Evolutionary conservation across 495 filamentous ascomycete genomes (phyloP).

Genomic region (Elasticomyces elasticus): DNA sequence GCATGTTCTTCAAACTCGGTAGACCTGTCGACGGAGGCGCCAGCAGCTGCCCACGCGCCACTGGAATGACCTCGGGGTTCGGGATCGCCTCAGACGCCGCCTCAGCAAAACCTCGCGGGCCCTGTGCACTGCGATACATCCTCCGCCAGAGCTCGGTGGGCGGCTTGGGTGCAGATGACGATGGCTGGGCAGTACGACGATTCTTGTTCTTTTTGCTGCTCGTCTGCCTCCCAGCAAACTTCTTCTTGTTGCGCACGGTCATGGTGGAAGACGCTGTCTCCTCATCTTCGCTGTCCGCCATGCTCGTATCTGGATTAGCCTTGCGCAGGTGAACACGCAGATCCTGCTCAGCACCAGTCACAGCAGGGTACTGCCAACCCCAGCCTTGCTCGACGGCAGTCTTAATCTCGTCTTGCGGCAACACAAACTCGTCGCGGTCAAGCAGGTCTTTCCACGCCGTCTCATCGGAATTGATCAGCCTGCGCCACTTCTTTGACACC

Average conservation of each 20-base stretch:
- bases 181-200: slow-evolving; percentile 36
- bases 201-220: slow-evolving; percentile 34
- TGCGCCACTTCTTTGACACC: slow-evolving; percentile 89
- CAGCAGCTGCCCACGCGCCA: not conserved
- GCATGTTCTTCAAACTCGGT: slow-evolving; percentile 65
- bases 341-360: slow-evolving; percentile 71
- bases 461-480: slow-evolving; percentile 82
- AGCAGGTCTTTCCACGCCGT: slow-evolving; percentile 92
- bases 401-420: slow-evolving; percentile 76
- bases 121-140: slow-evolving; percentile 47
- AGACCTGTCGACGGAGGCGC: slow-evolving; percentile 50
- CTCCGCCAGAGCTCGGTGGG: slow-evolving; percentile 37
- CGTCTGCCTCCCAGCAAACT: slow-evolving; percentile 39
- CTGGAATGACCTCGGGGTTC: slow-evolving; percentile 42
- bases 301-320: not conserved
- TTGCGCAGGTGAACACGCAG: slow-evolving; percentile 35
- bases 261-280: slow-evolving; percentile 12
- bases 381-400: slow-evolving; percentile 87
- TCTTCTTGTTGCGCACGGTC: slow-evolving; percentile 40
- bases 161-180: slow-evolving; percentile 21
- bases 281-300: slow-evolving; percentile 17
- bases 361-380: slow-evolving; percentile 92
- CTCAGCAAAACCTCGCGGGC: slow-evolving; percentile 75
- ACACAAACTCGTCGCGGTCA: slow-evolving; percentile 65
- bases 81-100: slow-evolving; percentile 72